Evolutionary conservation across 257 asterid genomes (phyloP).

Genomic region (Solanum peruvianum): DNA sequence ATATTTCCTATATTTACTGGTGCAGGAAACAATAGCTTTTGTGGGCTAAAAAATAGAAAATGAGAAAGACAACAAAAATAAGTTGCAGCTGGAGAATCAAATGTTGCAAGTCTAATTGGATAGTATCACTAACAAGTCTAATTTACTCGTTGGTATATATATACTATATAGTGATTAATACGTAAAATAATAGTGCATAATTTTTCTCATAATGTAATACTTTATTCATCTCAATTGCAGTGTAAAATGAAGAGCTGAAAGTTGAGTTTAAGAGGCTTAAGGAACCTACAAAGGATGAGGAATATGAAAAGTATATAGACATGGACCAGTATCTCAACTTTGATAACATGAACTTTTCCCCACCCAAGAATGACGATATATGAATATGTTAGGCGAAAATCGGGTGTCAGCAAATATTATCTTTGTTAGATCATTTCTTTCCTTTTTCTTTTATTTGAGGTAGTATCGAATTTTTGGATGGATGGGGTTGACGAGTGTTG

Average conservation of each 20-base stretch:
- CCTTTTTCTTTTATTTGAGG: background rate
- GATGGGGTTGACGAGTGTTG: background rate
- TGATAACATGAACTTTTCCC: background rate
- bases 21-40: background rate
- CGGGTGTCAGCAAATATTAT: background rate
- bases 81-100: background rate
- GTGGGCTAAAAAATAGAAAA: background rate
- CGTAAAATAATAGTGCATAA: background rate
- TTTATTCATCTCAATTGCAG: background rate
- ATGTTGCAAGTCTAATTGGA: background rate
- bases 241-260: background rate
- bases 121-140: background rate
- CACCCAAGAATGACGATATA: background rate
- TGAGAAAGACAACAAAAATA: background rate
- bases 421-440: background rate
- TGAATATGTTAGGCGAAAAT: background rate
- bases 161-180: background rate
- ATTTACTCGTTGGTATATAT: background rate
- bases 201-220: background rate
- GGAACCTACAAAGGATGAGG: background rate
- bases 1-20: background rate
- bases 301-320: background rate
- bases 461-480: background rate
- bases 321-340: background rate
- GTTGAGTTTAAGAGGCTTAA: background rate